These are phyloP conservation scores for Fusarium pseudocircinatum DNA, from an alignment of 2,329 filamentous ascomycete genomes.

Conservation along the genomic window DNA sequence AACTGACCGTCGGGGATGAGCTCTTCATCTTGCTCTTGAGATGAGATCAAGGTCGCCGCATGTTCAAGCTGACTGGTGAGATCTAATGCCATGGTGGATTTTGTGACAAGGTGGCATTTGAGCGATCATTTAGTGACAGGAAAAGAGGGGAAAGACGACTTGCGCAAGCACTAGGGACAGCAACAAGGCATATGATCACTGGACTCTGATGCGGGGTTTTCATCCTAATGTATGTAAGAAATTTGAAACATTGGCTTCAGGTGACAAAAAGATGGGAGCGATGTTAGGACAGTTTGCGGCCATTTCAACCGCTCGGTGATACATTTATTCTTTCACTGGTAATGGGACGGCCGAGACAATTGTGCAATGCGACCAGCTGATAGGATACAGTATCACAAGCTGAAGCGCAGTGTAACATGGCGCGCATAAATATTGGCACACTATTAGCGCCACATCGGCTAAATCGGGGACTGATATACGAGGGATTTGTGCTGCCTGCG, in stretches of 20 bases:
- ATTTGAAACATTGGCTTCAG: background rate
- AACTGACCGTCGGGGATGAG: background rate
- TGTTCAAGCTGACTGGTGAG: background rate
- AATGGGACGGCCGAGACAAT: background rate
- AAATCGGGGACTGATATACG: background rate
- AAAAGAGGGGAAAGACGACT: background rate
- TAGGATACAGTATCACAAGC: background rate
- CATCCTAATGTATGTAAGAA: background rate
- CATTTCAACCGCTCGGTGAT: too few species aligned
- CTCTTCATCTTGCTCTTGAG: background rate
- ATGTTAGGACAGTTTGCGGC: too few species aligned
- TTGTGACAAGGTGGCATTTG: accelerated
- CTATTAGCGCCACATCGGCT: background rate
- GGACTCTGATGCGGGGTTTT: background rate
- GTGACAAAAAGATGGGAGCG: background rate
- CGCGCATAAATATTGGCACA: background rate
- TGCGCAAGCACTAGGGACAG: background rate
- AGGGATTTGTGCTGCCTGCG: background rate
- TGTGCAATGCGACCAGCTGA: background rate
- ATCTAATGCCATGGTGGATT: background rate
- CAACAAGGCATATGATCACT: background rate
- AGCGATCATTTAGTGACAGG: accelerated
- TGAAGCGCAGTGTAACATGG: background rate
- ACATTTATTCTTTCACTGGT: accelerated
- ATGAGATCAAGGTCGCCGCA: background rate